Evolutionary conservation across 192 early-diverging fungal genomes (phyloP), one percentile per base, ranked within the genome.

Genomic region (Coemansia brasiliensis): DNA sequence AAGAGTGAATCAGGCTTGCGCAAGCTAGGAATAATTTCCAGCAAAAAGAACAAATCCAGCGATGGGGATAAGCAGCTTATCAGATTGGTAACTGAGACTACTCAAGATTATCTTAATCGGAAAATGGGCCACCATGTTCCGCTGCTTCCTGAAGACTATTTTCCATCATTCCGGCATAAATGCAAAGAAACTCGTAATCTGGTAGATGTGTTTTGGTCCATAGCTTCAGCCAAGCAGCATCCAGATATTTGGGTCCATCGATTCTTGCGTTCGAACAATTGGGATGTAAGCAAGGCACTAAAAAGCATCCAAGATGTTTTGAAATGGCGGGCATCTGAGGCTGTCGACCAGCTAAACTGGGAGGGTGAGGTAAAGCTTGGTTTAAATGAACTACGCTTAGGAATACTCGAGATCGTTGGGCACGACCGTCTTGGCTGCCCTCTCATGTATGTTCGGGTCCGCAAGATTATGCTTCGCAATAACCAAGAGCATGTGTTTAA

Each of bases 181-280:
- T 24, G 24, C 18, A 67, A n/a, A 2, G 55, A 64, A 29, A 69
- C 76, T 0, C 56, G 76, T 11, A 59, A 65, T 13, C 24, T 69
- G 38, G 16, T 49, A n/a, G 69, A 72, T 25, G 53, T 58, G 5
- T 79, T 79, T 41, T 72, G 65, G 76, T 41, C 20, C 21, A 35
- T 57, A 0, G 57, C 49, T 6, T 57, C 69, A 5, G 51, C 52
- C 44, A 72, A 72, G 46, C 50, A 57, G 39, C 69, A 79, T 29
- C 76, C 69, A 1, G 69, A 79, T 41, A 57, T 72, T 26, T 68
- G 69, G 75, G 37, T 79, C 10, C 64, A 69, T 32, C 37, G 69
- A 26, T 72, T 59, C 29, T 27, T 71, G 41, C 39, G 65, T 17
- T 46, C 60, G 2, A 32, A 37, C n/a, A 46, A 61, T 18, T 79